Evolutionary conservation across 495 filamentous ascomycete species (phyloP), one percentile per base, ranked within the genome.

Genomic region (Penicillium bialowiezense): DNA sequence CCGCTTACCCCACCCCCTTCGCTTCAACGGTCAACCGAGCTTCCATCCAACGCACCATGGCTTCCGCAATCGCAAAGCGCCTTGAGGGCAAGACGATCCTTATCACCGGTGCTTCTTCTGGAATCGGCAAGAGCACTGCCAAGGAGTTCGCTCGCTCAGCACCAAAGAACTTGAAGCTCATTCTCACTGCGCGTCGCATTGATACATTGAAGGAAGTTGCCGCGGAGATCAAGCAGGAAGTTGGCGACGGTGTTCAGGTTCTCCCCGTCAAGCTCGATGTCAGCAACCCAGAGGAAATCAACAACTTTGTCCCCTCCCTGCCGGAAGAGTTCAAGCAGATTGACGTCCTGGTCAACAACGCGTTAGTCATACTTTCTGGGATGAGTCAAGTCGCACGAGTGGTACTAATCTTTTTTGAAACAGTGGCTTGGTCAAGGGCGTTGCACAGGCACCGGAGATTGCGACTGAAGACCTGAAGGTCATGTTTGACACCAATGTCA

Each of bases 281-380:
- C 31, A 90, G 88, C 70, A 86, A 87, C 32, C 76, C 88, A 0
- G 83, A 83, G 19, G 84, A 93, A 55, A 79, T 98, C 14, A 74
- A 79, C 42, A 76, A 72, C 19, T 95, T 98, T 64, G 82, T 97
- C 19, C 70, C 68, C 0, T 76, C 72, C 10, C 63, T 97, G 58
- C 90, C 91, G 0, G 81, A 83, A 44, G 93, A 90, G 63, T 98
- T 88, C 69, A 81, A 82, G 70, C 84, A 89, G 26, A 88, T 97
- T 50, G 83, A 97, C 72, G 79, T 98, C 8, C 64, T 98, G 55
- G 91, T 98, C 3, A 98, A 98, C 69, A 98, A 97, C 80, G 93
- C 93, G 91, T 95, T 69, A 67, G 88, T 79, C 37, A 41, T 19
- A 10, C 12, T 14, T n/a, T 18, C 6, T 26, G 23, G 23, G 23